Evolutionary conservation across 176 grass and related monocot species (phyloP).

Genomic region (Sorghum bicolor): DNA sequence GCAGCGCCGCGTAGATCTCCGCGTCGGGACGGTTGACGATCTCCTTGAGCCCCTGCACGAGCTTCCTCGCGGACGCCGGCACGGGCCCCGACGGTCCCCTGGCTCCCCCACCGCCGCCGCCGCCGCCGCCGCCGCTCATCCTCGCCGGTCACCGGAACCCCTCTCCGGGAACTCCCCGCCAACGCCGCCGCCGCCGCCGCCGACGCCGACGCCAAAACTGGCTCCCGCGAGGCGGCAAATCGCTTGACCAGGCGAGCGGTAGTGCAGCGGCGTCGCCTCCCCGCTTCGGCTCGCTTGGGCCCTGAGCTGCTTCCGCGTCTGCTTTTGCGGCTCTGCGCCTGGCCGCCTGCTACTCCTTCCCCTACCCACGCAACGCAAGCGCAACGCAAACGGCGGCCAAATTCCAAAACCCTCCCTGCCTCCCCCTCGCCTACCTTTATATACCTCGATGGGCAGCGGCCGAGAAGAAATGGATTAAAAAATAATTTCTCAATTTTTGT

Average conservation of each 20-base stretch:
- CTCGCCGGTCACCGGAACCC: conserved; percentile 37
- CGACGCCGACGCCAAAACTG: conserved; percentile 15
- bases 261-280: conserved; percentile 15
- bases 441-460: conserved; percentile 11
- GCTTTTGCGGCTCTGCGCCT: background rate
- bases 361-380: conserved; percentile 30
- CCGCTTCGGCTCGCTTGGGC: conserved; percentile 15
- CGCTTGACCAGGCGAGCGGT: background rate
- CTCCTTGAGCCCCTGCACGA: conserved; percentile 95
- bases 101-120: background rate
- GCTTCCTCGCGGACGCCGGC: conserved; percentile 67
- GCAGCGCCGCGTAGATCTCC: conserved; percentile 97
- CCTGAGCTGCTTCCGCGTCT: conserved; percentile 9
- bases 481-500: conserved; percentile 2
- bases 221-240: conserved; percentile 14
- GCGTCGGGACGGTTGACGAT: conserved; percentile 87
- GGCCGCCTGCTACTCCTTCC: background rate
- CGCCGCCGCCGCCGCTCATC: conserved; percentile 41
- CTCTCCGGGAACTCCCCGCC: conserved; percentile 25
- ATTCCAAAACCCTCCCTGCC: conserved; percentile 46
- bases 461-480: conserved; percentile 21
- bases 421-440: conserved; percentile 29
- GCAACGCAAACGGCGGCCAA: conserved; percentile 38
- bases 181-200: background rate
- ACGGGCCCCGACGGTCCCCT: conserved; percentile 36